These are phyloP conservation scores for Diaporthe sp. DNA, from an alignment of 2,329 filamentous ascomycete species.

Conservation along the genomic window DNA sequence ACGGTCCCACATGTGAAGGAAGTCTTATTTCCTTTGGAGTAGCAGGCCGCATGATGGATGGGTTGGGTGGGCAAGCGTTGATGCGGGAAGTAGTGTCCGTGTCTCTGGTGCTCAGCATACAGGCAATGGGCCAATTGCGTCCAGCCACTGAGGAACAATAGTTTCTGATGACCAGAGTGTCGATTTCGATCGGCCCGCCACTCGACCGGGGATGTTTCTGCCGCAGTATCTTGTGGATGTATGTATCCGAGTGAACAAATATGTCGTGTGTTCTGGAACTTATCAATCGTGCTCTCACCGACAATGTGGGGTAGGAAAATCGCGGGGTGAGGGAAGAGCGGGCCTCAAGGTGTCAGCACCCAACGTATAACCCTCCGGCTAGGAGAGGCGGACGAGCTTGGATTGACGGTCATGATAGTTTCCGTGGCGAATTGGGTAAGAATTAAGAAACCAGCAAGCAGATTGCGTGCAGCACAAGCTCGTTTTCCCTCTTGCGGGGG, in stretches of 20 bases:
- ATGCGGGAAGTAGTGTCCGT: neutral
- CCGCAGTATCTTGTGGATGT: constrained; percentile 33
- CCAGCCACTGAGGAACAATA: neutral
- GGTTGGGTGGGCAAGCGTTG: constrained; percentile 3
- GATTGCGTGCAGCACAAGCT: constrained; percentile 34
- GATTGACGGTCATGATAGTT: constrained; percentile 63
- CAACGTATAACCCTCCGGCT: constrained; percentile 60
- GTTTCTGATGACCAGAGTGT: neutral
- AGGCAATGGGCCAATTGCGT: constrained; percentile 17
- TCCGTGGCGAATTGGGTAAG: constrained; percentile 45
- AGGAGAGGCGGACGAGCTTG: constrained; percentile 57
- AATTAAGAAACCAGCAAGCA: constrained; percentile 34
- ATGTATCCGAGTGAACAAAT: constrained; percentile 20
- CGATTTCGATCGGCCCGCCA: constrained; percentile 22
- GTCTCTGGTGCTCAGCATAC: neutral
- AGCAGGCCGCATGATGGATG: constrained; percentile 52
- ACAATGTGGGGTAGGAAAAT: constrained; percentile 48
- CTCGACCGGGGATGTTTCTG: constrained; percentile 21
- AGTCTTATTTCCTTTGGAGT: constrained; percentile 51
- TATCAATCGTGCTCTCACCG: constrained; percentile 44
- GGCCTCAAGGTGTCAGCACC: constrained; percentile 58
- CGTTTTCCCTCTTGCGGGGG: constrained; percentile 29
- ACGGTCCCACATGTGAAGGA: constrained; percentile 52
- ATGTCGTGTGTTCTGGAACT: constrained; percentile 41
- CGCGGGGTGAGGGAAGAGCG: constrained; percentile 46